Evolutionary conservation across 805 yeast genomes (phyloP), one percentile per base, ranked within the genome.

Genomic region (Naumovozyma dairenensis): DNA sequence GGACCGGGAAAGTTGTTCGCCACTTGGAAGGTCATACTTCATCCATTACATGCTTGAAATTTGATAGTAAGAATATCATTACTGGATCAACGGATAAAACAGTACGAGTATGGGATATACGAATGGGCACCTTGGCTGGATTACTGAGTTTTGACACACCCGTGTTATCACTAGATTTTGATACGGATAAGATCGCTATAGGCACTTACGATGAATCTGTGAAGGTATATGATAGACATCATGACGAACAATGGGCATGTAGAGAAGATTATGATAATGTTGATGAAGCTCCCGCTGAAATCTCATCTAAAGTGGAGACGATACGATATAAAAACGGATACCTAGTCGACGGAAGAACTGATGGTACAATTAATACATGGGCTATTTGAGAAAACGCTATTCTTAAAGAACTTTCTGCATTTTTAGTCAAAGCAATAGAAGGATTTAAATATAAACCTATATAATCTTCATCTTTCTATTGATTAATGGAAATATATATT

Each of bases 101-200:
- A 16, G 65, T 79, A 3, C 63, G 84, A 35, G 65, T 77, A 9
- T 80, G 89, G 89, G 89, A 80, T 52, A 57, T 80, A 27, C 62
- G 89, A 42, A 75, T 73, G 1, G 86, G 87, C 10, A 63, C 71
- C 2, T 65, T 79, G 10, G 54, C 66, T 25, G 78, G 76, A 45
- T 73, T 79, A 1, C 73, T 74, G 54, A 74, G 78, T 1, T 77
- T 74, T 43, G 76, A 74, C 28, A 51, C 67, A 1, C 72, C 79
- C 2, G 69, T 79, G 15, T 52, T 66, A 2, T 61, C 74, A 6
- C 48, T 80, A 29, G 76, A 74, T 42, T 77, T 80, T 51, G 86
- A 79, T 46, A 48, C 65, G 5, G 53, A 71, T 29, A 63, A 72
- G 37, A 69, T 80, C 16, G 77, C 74, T 1, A 61, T 69, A 2